These are phyloP conservation scores for Plicaturopsis crispa DNA, from an alignment of 768 basidiomycete genomes.

Conservation along the genomic window DNA sequence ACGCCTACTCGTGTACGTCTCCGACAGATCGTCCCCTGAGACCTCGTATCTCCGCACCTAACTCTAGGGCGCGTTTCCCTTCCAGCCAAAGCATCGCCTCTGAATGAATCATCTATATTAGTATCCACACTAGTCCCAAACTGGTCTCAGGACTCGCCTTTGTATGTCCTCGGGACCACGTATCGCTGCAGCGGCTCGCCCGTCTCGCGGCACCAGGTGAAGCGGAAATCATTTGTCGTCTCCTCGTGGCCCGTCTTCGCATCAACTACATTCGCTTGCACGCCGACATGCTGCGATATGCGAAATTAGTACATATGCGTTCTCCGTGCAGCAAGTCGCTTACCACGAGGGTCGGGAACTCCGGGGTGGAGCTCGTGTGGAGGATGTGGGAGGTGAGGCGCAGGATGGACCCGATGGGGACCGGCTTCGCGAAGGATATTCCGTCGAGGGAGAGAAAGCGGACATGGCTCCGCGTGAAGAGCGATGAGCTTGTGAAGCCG, in stretches of 20 bases:
- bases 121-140: conserved; percentile 11
- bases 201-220: conserved; percentile 52
- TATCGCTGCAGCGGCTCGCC: conserved; percentile 26
- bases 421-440: conserved; percentile 73
- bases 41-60: conserved; percentile 59
- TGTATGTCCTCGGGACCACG: conserved; percentile 65
- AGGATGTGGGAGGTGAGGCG: conserved; percentile 65
- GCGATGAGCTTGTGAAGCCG: conserved; percentile 61
- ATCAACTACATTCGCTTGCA: conserved; percentile 66
- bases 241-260: conserved; percentile 55
- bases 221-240: conserved; percentile 70
- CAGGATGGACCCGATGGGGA: conserved; percentile 79
- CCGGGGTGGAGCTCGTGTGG: conserved; percentile 40
- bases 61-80: conserved; percentile 61
- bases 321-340: too few species aligned
- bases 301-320: conserved; percentile 1
- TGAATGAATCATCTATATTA: conserved; percentile 19
- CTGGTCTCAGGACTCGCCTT: conserved; percentile 34
- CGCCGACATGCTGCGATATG: conserved; percentile 52
- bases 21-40: conserved; percentile 10
- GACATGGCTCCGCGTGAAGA: conserved; percentile 61
- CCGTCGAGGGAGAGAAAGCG: conserved; percentile 74
- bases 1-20: background rate
- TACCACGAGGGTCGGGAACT: conserved; percentile 21
- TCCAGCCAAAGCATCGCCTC: conserved; percentile 87